phyloP scores from a whole-genome alignment of 2,329 filamentous ascomycete species.

The Pyricularia grisea region DNA sequence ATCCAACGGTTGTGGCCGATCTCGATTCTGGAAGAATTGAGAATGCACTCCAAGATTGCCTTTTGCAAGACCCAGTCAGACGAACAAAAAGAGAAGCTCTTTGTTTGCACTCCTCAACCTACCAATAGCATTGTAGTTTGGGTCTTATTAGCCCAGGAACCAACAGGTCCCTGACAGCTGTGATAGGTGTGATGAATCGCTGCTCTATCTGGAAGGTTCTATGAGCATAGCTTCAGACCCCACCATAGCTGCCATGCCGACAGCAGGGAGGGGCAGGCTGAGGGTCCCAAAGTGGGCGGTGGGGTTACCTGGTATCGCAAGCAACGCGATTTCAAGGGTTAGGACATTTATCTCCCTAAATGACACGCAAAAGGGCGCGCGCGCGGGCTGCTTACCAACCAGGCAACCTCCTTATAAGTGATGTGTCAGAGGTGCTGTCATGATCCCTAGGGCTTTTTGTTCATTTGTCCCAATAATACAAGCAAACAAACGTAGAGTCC shows the following conservation, averaged over 20 bases:
- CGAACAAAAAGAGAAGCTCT: not conserved
- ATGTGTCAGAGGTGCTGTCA: not conserved
- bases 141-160: not conserved
- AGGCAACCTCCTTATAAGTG: too few species aligned
- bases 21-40: not conserved
- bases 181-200: not conserved
- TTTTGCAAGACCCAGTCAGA: not conserved
- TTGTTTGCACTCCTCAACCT: not conserved
- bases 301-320: not conserved
- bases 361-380: not conserved
- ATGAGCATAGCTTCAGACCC: not conserved
- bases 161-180: not conserved
- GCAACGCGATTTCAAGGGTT: not conserved
- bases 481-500: not conserved
- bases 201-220: not conserved
- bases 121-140: not conserved
- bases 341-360: not conserved
- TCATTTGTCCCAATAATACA: not conserved
- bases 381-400: not conserved
- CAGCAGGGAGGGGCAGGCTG: not conserved
- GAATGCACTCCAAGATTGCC: not conserved
- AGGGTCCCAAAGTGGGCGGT: not conserved
- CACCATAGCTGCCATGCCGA: not conserved
- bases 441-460: not conserved
- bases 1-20: not conserved